A percentile compares a stretch with the other conserved stretches of the same genome.
These are phyloP conservation scores for Yarrowia sp. DNA, from an alignment of 805 yeast genomes.

Conservation along the genomic window DNA sequence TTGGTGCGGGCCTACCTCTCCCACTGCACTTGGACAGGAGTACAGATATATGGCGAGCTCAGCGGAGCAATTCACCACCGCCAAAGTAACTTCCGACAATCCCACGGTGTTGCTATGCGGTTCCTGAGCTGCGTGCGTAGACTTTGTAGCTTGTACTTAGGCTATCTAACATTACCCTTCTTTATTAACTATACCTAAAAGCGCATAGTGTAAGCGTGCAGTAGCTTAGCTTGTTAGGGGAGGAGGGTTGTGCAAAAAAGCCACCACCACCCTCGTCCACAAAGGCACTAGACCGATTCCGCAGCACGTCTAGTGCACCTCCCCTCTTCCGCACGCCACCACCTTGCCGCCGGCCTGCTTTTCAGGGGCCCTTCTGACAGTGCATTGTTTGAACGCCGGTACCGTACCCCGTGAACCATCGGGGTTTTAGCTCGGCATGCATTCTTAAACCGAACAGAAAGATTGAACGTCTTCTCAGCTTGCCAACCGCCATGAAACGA, in stretches of 20 bases:
- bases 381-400: background rate
- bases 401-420: slow-evolving; percentile 9
- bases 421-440: slow-evolving; percentile 25
- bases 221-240: background rate
- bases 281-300: too few species aligned
- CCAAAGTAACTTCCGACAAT: too few species aligned
- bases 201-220: background rate
- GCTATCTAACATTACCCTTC: background rate
- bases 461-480: slow-evolving; percentile 4
- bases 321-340: too few species aligned
- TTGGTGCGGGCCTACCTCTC: background rate
- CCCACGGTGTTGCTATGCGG: background rate
- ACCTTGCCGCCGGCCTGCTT: too few species aligned
- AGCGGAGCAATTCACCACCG: too few species aligned
- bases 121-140: background rate
- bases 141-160: background rate
- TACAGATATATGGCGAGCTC: too few species aligned
- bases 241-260: background rate
- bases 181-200: background rate
- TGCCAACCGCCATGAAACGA: slow-evolving; percentile 14
- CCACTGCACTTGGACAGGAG: too few species aligned
- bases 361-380: too few species aligned
- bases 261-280: too few species aligned
- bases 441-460: slow-evolving; percentile 5
- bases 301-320: too few species aligned